A percentile compares a stretch with the other conserved stretches of the same genome.
phyloP scores from a whole-genome alignment of 2,329 filamentous ascomycete genomes.

The Saccharata proteae region DNA sequence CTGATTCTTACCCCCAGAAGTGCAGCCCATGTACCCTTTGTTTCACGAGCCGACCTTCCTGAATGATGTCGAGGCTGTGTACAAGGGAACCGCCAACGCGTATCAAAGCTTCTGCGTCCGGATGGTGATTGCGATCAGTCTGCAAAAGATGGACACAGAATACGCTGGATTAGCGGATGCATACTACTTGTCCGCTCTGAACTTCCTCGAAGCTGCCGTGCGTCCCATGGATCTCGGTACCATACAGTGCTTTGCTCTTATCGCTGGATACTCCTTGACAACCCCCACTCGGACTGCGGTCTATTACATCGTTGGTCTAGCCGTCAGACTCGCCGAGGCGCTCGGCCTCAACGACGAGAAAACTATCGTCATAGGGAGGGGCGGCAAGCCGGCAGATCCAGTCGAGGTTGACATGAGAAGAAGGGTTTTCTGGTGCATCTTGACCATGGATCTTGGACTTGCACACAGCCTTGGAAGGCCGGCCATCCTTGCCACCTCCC shows the following conservation, averaged over 20 bases:
- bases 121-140: slow-evolving; percentile 87
- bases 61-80: slow-evolving; percentile 68
- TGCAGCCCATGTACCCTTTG: slow-evolving; percentile 76
- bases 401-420: slow-evolving; percentile 82
- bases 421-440: slow-evolving; percentile 75
- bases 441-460: slow-evolving; percentile 79
- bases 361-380: slow-evolving; percentile 57
- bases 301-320: slow-evolving; percentile 85
- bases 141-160: slow-evolving; percentile 80
- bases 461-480: slow-evolving; percentile 81
- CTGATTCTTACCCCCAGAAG: slow-evolving; percentile 31
- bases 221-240: slow-evolving; percentile 83
- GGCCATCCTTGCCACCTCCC: slow-evolving; percentile 67
- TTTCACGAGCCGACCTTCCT: slow-evolving; percentile 74
- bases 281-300: slow-evolving; percentile 86
- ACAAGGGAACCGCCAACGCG: slow-evolving; percentile 60
- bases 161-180: slow-evolving; percentile 92
- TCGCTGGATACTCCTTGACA: slow-evolving; percentile 82
- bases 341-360: slow-evolving; percentile 80
- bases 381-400: slow-evolving; percentile 50
- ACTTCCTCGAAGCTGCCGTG: slow-evolving; percentile 69
- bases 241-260: slow-evolving; percentile 75
- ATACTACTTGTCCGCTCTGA: slow-evolving; percentile 84
- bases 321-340: slow-evolving; percentile 78
- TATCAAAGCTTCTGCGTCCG: slow-evolving; percentile 81